Base-by-base conservation (phyloP, 116 monocot species). In the Phalaenopsis hybrid region DNA sequence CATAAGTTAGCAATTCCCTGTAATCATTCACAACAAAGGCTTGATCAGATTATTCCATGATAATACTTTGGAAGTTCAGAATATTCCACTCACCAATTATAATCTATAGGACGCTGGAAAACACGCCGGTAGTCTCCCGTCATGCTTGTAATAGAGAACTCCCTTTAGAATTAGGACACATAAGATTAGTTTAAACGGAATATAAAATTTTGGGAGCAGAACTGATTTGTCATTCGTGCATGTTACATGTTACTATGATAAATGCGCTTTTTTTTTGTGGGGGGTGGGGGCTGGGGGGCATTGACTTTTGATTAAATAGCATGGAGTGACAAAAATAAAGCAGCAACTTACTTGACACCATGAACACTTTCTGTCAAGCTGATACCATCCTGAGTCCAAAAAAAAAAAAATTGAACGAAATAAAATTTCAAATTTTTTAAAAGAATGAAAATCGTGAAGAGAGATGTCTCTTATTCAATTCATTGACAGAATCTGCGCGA, bases 121-220 rank as follows among this genome's bases (percentile, higher is more conserved):
- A 96, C 89, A 50, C 84, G 84, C 51, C 96, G 81, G 50, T 93
- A 96, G 63, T 81, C 92, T 83, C 96, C 96, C 4, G 84, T 96
- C 93, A 96, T 82, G 77, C 57, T 88, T 16, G 90, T 89, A 83
- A 96, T 92, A 41, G 96, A 96, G 81, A 96, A 96, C 49, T 96
- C 96, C 89, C 96, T 96, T 44, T 12, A 23, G 8, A 65, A 25
- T 51, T 77, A 8, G 25, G 51, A 44, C 21, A 28, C 50, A 44
- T 28, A 75, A 13, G 17, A 75, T 75, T 45, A 75, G n/a, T 75
- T 75, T 6, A 46, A 44, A 45, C 6, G 45, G 75, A 44, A 45
- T 8, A n/a, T 61, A 0, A 52, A 52, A 17, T 61, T 61, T 61
- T 20, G 18, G 61, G 20, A 21, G 21, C 21, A 21, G 18, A 61